Evolutionary conservation across 257 asterid species (phyloP).

Genomic region (Solanum piurae): DNA sequence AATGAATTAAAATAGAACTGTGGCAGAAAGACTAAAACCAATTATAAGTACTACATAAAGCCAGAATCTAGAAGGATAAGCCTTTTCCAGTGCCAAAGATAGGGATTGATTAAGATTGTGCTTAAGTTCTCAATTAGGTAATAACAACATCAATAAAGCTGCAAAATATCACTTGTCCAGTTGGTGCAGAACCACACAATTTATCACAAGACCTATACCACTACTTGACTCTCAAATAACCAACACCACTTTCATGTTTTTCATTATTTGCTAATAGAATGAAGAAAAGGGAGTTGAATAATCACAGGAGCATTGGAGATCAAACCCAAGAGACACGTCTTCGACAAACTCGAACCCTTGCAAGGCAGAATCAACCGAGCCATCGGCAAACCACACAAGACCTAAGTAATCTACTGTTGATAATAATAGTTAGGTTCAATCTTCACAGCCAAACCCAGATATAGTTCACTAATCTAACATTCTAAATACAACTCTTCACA

Average conservation of each 20-base stretch:
- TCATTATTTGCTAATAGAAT: neutral
- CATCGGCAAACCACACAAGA: conserved; percentile 42
- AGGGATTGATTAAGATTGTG: neutral
- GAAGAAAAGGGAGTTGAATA: conserved; percentile 22
- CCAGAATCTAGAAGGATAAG: neutral
- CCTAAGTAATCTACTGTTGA: conserved; percentile 21
- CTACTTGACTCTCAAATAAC: neutral
- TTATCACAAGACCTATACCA: neutral
- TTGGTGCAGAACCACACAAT: neutral
- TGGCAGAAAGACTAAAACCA: neutral
- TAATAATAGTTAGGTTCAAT: neutral
- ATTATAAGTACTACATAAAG: neutral
- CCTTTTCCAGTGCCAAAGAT: neutral
- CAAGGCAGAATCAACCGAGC: conserved; percentile 77
- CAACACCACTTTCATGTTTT: neutral
- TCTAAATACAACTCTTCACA: neutral
- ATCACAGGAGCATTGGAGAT: conserved; percentile 74
- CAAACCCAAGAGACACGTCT: conserved; percentile 76
- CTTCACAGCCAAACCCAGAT: neutral
- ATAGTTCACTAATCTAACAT: neutral
- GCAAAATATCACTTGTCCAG: neutral
- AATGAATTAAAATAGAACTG: neutral
- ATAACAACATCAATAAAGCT: neutral
- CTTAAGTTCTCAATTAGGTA: neutral
- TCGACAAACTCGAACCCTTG: conserved; percentile 66